A percentile compares a stretch with the other conserved stretches of the same genome.
These are phyloP conservation scores for Lasiodiplodia gonubiensis DNA, from an alignment of 2,329 filamentous ascomycete species.

Conservation along the genomic window DNA sequence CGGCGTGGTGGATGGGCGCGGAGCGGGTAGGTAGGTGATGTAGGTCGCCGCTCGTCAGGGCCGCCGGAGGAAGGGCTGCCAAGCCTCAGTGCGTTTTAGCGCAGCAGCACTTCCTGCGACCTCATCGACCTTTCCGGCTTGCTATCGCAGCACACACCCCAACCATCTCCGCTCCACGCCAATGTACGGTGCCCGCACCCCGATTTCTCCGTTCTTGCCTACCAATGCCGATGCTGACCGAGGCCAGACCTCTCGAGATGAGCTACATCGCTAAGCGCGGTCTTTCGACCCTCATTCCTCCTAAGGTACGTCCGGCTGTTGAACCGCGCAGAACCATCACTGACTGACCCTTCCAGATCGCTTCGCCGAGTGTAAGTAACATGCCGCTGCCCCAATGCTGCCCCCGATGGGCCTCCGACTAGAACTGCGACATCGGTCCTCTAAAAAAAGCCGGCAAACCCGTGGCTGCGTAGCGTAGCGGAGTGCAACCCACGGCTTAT, in stretches of 20 bases:
- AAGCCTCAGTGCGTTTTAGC: slow-evolving; percentile 22
- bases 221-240: slow-evolving; percentile 39
- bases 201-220: neutral
- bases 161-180: slow-evolving; percentile 29
- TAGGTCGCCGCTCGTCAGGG: slow-evolving; percentile 16
- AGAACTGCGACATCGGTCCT: slow-evolving; percentile 17
- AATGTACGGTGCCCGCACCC: slow-evolving; percentile 24
- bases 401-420: neutral
- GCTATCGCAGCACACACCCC: slow-evolving; percentile 22
- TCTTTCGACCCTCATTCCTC: slow-evolving; percentile 98
- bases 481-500: slow-evolving; percentile 10
- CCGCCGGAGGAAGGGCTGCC: slow-evolving; percentile 10
- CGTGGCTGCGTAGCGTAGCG: neutral
- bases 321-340: slow-evolving; percentile 32
- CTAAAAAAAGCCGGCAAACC: slow-evolving; percentile 11
- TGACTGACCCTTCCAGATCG: slow-evolving; percentile 65
- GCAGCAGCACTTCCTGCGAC: slow-evolving; percentile 26
- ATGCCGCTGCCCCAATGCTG: neutral
- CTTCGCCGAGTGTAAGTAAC: slow-evolving; percentile 77
- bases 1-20: slow-evolving; percentile 19
- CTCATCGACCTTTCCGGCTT: slow-evolving; percentile 27
- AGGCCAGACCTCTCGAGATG: slow-evolving; percentile 68
- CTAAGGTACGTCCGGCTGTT: slow-evolving; percentile 73
- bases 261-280: slow-evolving; percentile 88
- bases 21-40: slow-evolving; percentile 7